phyloP scores from a whole-genome alignment of 2,329 filamentous ascomycete genomes.

The Alternaria sp. region DNA sequence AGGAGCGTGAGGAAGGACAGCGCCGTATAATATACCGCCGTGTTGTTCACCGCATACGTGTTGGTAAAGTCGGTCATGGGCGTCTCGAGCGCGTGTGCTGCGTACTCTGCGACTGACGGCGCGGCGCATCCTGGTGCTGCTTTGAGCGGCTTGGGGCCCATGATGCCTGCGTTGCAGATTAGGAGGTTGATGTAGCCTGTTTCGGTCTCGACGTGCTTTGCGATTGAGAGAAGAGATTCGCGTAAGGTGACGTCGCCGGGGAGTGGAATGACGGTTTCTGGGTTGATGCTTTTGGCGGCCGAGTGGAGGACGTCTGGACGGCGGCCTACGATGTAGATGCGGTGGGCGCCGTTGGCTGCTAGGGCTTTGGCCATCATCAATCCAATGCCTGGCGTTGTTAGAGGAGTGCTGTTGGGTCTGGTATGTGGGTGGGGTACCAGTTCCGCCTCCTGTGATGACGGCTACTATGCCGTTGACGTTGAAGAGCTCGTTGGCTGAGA shows the following conservation, averaged over 20 bases:
- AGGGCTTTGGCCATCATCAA: slow-evolving; percentile 28
- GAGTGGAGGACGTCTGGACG: slow-evolving; percentile 15
- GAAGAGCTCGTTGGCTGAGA: slow-evolving; percentile 24
- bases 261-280: slow-evolving; percentile 22
- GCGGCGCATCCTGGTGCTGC: slow-evolving; percentile 6
- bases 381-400: slow-evolving; percentile 20
- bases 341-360: slow-evolving; percentile 23
- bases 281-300: slow-evolving; percentile 17
- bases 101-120: slow-evolving; percentile 23
- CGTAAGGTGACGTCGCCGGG: slow-evolving; percentile 27
- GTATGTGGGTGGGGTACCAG: slow-evolving; percentile 9
- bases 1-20: slow-evolving; percentile 52
- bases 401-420: not conserved
- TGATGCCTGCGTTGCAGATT: slow-evolving; percentile 33
- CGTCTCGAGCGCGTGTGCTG: slow-evolving; percentile 23
- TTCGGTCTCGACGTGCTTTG: slow-evolving; percentile 13
- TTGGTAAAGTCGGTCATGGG: slow-evolving; percentile 37
- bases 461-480: slow-evolving; percentile 26
- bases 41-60: slow-evolving; percentile 51
- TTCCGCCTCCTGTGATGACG: slow-evolving; percentile 31
- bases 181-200: slow-evolving; percentile 28
- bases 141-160: slow-evolving; percentile 27
- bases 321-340: slow-evolving; percentile 30
- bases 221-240: slow-evolving; percentile 17
- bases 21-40: slow-evolving; percentile 50